These are phyloP conservation scores for Clavulina sp. DNA, from an alignment of 768 basidiomycete genomes.

Conservation along the genomic window DNA sequence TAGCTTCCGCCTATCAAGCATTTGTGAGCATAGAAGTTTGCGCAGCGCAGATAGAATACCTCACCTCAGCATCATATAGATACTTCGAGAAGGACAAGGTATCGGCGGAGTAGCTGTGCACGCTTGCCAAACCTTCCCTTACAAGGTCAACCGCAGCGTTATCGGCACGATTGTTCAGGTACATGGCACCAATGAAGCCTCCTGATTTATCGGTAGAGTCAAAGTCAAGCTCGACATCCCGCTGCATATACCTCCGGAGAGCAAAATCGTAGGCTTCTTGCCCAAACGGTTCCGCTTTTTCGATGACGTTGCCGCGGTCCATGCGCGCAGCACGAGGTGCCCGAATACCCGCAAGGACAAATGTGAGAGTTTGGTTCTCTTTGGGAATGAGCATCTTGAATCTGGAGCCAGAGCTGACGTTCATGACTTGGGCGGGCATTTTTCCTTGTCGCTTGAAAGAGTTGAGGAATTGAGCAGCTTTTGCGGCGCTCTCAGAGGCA, in stretches of 20 bases:
- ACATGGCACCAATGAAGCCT: slow-evolving; percentile 84
- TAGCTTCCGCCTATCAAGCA: slow-evolving; percentile 47
- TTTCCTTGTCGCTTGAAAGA: slow-evolving; percentile 80
- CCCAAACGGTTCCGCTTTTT: slow-evolving; percentile 84
- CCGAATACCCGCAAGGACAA: slow-evolving; percentile 87
- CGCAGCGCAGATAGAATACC: slow-evolving; percentile 7
- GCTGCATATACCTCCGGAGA: slow-evolving; percentile 70
- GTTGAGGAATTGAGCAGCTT: slow-evolving; percentile 76
- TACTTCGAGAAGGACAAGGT: slow-evolving; percentile 60
- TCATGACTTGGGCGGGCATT: slow-evolving; percentile 77
- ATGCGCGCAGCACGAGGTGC: slow-evolving; percentile 71
- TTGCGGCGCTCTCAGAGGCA: slow-evolving; percentile 65
- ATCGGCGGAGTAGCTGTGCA: slow-evolving; percentile 81
- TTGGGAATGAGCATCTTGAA: slow-evolving; percentile 92
- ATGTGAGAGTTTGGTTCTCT: slow-evolving; percentile 82
- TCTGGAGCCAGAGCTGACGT: slow-evolving; percentile 82
- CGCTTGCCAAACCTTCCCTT: slow-evolving; percentile 71
- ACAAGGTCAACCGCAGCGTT: slow-evolving; percentile 76
- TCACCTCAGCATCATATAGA: slow-evolving; percentile 68
- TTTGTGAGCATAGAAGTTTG: background rate
- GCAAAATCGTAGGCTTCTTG: slow-evolving; percentile 67
- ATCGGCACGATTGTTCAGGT: slow-evolving; percentile 65
- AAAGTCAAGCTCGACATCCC: slow-evolving; percentile 87
- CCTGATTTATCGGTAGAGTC: slow-evolving; percentile 85
- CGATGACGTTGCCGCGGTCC: slow-evolving; percentile 30